These are phyloP conservation scores for Trebouxia sp. DNA, from an alignment of 139 green algal genomes.

Conservation along the genomic window DNA sequence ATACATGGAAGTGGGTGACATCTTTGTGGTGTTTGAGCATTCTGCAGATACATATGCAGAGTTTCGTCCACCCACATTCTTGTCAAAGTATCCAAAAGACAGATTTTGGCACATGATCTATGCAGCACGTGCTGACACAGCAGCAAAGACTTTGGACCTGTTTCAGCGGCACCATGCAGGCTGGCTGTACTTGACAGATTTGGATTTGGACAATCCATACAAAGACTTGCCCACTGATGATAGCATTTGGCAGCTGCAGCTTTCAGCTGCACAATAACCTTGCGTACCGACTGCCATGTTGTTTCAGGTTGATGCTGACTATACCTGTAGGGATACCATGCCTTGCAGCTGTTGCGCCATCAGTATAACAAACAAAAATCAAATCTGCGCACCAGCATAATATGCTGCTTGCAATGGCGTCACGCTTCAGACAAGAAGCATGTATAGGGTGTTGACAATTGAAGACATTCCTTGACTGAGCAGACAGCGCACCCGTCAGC, in stretches of 20 bases:
- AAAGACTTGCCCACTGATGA: not conserved
- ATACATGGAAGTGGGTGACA: not conserved
- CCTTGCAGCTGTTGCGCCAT: no score
- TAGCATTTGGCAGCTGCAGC: constrained; percentile 10
- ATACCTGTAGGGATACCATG: no score
- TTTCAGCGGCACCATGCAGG: constrained; percentile 8
- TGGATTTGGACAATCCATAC: not conserved
- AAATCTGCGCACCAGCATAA: no score
- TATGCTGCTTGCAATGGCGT: no score
- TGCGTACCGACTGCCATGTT: no score
- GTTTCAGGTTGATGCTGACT: no score
- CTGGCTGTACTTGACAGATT: not conserved
- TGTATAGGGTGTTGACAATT: no score
- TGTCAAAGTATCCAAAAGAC: not conserved
- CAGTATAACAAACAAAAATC: no score
- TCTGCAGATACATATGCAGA: not conserved
- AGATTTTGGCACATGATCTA: constrained; percentile 12
- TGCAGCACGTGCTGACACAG: not conserved
- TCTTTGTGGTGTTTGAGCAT: not conserved
- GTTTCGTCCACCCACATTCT: not conserved
- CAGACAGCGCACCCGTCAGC: no score
- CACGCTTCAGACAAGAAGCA: no score
- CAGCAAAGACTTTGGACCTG: not conserved
- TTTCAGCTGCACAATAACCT: not conserved
- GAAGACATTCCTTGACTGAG: no score